Conservation (phyloP, 2,329 filamentous ascomycete species). For the Alternaria postmessia region DNA sequence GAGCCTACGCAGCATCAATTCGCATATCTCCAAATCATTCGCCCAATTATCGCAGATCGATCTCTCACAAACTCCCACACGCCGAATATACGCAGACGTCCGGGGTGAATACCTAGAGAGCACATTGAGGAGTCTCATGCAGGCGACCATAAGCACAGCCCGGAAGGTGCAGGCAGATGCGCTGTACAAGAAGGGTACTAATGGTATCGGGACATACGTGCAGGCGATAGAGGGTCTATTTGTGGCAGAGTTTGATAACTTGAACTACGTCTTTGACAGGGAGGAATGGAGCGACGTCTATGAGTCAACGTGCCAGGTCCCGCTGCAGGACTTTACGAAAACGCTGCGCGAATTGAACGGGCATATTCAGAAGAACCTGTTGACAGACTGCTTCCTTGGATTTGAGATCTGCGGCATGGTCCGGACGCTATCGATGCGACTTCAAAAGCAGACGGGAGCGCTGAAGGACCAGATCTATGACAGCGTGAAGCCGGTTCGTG, state of each 20-base stretch:
- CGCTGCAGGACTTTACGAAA: constrained; percentile 82
- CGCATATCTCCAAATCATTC: constrained; percentile 72
- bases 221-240: constrained; percentile 88
- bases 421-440: constrained; percentile 76
- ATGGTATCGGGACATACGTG: constrained; percentile 89
- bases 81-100: constrained; percentile 84
- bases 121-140: constrained; percentile 84
- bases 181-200: constrained; percentile 86
- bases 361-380: constrained; percentile 85
- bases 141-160: constrained; percentile 81
- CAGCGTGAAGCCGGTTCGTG: constrained; percentile 85
- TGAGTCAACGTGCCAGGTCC: constrained; percentile 77
- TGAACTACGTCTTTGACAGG: constrained; percentile 83
- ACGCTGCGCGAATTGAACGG: constrained; percentile 88
- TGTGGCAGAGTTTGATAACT: constrained; percentile 87
- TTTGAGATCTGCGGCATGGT: constrained; percentile 96
- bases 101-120: constrained; percentile 85
- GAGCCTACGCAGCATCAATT: constrained; percentile 80
- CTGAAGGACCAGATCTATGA: constrained; percentile 84
- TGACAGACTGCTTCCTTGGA: constrained; percentile 91
- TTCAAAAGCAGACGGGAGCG: constrained; percentile 85
- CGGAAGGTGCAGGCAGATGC: constrained; percentile 77
- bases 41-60: constrained; percentile 57
- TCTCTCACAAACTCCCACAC: constrained; percentile 70
- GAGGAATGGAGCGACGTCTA: constrained; percentile 86